Percentiles rank a stretch among this genome's conserved stretches.
These are phyloP conservation scores for Phytophthora melonis DNA, from an alignment of 352 stramenopile genomes.

Conservation along the genomic window DNA sequence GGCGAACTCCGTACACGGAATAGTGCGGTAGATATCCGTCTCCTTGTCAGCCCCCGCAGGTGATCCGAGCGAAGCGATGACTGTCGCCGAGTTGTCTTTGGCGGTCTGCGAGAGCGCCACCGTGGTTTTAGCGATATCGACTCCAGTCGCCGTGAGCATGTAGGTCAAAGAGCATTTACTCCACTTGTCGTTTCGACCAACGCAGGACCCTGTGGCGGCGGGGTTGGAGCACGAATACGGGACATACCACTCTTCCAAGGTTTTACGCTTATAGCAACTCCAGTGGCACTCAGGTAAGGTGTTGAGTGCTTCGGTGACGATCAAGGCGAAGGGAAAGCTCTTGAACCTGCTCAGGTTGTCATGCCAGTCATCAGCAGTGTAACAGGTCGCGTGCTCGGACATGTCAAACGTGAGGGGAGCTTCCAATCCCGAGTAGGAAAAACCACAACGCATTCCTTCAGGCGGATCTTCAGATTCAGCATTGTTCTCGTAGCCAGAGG, in stretches of 20 bases:
- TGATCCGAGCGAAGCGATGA: background rate
- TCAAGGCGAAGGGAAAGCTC: too few species aligned
- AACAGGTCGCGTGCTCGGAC: too few species aligned
- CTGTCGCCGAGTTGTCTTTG: too few species aligned
- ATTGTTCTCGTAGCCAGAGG: too few species aligned
- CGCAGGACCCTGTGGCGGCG: too few species aligned
- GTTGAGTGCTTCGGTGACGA: too few species aligned
- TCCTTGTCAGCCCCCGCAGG: background rate
- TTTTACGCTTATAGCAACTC: conserved; percentile 14
- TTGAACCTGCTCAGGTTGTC: too few species aligned
- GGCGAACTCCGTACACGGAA: conserved; percentile 24
- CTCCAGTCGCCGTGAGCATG: conserved; percentile 47
- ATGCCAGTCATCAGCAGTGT: too few species aligned
- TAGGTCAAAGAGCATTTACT: conserved; percentile 42
- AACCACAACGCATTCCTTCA: too few species aligned
- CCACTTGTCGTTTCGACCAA: background rate
- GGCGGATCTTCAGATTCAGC: too few species aligned
- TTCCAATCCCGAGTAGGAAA: too few species aligned
- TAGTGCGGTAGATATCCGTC: conserved; percentile 21
- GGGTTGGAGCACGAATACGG: background rate
- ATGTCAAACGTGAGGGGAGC: too few species aligned
- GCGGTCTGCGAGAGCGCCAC: background rate
- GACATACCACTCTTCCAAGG: conserved; percentile 10
- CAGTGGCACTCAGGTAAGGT: background rate
- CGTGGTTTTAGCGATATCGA: conserved; percentile 37